These are phyloP conservation scores for Solanum hybrid DNA, from an alignment of 305 asterid species.

Conservation along the genomic window DNA sequence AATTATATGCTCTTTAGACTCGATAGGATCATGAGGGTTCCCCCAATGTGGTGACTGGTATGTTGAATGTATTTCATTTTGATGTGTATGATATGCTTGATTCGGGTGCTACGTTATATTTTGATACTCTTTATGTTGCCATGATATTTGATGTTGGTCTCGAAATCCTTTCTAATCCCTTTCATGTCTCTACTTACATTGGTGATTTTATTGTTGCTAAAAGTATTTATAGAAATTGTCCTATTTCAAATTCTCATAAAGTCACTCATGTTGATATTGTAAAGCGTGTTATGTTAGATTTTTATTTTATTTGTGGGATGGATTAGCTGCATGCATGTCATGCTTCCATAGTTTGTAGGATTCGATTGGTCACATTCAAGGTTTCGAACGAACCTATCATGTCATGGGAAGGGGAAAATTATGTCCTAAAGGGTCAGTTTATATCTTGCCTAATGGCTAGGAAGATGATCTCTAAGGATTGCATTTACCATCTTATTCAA, in stretches of 20 bases:
- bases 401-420: background rate
- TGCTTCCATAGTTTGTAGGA: background rate
- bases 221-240: background rate
- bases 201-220: background rate
- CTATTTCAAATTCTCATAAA: background rate
- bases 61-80: background rate
- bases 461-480: background rate
- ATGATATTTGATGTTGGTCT: background rate
- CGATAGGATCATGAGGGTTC: background rate
- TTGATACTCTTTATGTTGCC: background rate
- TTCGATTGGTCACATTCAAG: background rate
- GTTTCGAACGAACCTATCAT: background rate
- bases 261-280: background rate
- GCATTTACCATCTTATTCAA: background rate
- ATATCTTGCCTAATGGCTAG: background rate
- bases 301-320: background rate
- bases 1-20: background rate
- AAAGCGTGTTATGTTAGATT: background rate
- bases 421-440: background rate
- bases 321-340: background rate
- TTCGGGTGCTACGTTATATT: no score
- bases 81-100: no score
- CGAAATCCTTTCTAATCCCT: background rate
- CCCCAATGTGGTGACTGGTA: background rate
- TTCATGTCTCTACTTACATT: background rate